phyloP scores from a whole-genome alignment of 1,284 basidiomycete genomes.

The Austropuccinia psidii region DNA sequence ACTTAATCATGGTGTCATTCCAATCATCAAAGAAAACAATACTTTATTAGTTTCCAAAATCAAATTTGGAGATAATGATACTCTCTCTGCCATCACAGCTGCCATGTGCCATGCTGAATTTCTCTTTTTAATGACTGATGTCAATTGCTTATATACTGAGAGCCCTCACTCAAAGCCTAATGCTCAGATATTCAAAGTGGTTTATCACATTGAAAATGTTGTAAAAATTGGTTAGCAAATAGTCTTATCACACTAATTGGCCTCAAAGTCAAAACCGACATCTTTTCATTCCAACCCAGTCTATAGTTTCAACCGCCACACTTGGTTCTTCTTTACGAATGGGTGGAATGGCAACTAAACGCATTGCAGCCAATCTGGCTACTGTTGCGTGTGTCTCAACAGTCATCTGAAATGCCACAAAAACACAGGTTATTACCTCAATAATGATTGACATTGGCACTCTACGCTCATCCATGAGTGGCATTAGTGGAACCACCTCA shows the following conservation, averaged over 20 bases:
- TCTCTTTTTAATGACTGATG: conserved; percentile 91
- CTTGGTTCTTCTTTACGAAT: conserved; percentile 88
- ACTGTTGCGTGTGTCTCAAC: conserved; percentile 94
- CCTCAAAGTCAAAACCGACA: no score
- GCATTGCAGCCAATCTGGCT: conserved; percentile 95
- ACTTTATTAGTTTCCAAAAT: conserved; percentile 71
- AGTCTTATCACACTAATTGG: background rate
- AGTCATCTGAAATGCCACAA: conserved; percentile 61
- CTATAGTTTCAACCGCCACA: conserved; percentile 75
- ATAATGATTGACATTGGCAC: conserved; percentile 6
- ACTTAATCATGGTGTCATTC: conserved; percentile 79
- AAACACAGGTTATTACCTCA: background rate
- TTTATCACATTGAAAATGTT: conserved; percentile 72
- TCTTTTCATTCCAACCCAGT: conserved; percentile 1
- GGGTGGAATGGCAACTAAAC: conserved; percentile 98
- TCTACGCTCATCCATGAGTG: background rate
- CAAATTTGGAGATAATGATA: conserved; percentile 99
- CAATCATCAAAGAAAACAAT: conserved; percentile 94
- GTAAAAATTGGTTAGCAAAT: conserved; percentile 61
- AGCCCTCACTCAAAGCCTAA: conserved; percentile 84
- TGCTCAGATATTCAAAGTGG: conserved; percentile 71
- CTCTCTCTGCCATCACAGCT: conserved; percentile 89
- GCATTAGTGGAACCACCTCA: no score
- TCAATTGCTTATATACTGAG: conserved; percentile 89
- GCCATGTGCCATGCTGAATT: conserved; percentile 97